These are phyloP conservation scores for Apiospora malaysiana DNA, from an alignment of 2,329 filamentous ascomycete species.

Conservation along the genomic window DNA sequence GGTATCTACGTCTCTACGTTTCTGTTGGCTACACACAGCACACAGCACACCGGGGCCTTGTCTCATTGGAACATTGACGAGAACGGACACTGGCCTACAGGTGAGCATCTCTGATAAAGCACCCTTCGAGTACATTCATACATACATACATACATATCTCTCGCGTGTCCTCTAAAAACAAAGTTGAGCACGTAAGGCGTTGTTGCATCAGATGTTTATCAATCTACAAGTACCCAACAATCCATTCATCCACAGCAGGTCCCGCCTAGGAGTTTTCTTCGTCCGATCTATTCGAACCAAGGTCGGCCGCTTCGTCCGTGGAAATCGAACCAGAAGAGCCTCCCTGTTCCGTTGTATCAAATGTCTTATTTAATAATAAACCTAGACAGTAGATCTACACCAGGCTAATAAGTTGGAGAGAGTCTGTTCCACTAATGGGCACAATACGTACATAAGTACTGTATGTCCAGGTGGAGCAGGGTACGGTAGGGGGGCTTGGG, in stretches of 20 bases:
- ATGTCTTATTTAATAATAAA: constrained; percentile 19
- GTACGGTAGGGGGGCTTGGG: not conserved
- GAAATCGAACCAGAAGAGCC: constrained; percentile 12
- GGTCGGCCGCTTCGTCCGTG: not conserved
- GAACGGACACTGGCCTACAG: not conserved
- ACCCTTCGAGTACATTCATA: no score
- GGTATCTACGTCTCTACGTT: not conserved
- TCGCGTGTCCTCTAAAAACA: constrained; percentile 2
- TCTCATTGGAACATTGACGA: not conserved
- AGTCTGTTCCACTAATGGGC: constrained; percentile 2
- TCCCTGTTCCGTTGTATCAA: constrained; percentile 2
- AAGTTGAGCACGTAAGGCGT: constrained; percentile 1
- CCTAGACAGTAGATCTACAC: constrained; percentile 15
- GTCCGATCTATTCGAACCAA: not conserved
- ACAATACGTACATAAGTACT: not conserved
- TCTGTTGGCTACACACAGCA: no score
- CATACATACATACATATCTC: not conserved
- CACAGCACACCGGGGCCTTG: not conserved
- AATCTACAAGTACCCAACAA: not conserved
- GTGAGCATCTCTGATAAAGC: not conserved
- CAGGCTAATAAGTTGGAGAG: constrained; percentile 17
- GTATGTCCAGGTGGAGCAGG: constrained; percentile 3
- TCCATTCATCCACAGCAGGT: not conserved
- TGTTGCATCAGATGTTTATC: constrained; percentile 14
- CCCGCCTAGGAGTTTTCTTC: constrained; percentile 15